Evolutionary conservation across 345 rosid genomes (phyloP), one percentile per base, ranked within the genome.

Genomic region (Viola odorata): DNA sequence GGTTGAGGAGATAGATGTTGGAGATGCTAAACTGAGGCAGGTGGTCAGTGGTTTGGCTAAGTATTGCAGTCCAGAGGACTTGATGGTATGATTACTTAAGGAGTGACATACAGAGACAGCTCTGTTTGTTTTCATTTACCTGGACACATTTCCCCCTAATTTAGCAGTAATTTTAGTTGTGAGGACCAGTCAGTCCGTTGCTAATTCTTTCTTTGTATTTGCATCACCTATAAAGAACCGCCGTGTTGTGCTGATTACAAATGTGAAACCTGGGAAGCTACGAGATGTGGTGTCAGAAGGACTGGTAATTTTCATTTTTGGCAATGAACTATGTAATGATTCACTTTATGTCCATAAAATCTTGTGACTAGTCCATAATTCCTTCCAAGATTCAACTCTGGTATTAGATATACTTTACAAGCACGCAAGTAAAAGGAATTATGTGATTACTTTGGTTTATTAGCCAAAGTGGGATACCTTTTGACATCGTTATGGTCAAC

Each of bases 41-140:
- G 99, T 94, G 39, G 99, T 94, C 62, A 90, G 99, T 83, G 99
- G 97, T 52, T 78, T 94, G 90, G 99, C 96, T 38, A 90, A 94
- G 68, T 84, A 68, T 76, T 94, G 82, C 74, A 84, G 53, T 67
- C 97, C 96, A 0, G 99, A 94, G 12, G 82, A 83, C 61, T 80
- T 94, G 65, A 60, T 70, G 87, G 99, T 94, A 87, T 64, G 56
- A 32, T 60, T 68, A 75, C 45, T 42, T 44, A 59, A 23, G 32
- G 32, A 23, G 32, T 23, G 32, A 23, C 32, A 23, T 23, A 23
- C 32, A 23, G 2, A 23, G 32, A 23, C 32, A 23, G 32, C 32
- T 23, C 32, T 23, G 32, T 23, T 23, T 23, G 32, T 23, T 23
- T 55, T 12, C 7, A 65, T 13, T 69, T 67, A 54, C 37, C 23